Conservation (phyloP, 768 basidiomycete species). For the Hirschioporus abietinus region DNA sequence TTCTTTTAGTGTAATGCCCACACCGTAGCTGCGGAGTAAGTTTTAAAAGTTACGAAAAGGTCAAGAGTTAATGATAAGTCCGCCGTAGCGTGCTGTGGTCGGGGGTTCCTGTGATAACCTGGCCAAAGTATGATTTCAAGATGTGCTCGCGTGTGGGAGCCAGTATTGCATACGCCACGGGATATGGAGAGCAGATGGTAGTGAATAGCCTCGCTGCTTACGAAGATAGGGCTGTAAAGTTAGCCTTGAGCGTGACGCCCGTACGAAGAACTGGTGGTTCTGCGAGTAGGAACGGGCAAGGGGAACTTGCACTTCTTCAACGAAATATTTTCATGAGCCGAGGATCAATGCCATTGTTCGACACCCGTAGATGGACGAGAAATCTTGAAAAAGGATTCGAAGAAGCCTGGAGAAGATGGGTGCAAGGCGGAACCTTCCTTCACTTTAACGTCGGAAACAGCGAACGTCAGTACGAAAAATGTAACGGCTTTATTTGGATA, state of each 20-base stretch:
- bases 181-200: conserved; percentile 42
- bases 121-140: conserved; percentile 39
- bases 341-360: conserved; percentile 41
- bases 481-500: conserved; percentile 26
- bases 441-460: conserved; percentile 33
- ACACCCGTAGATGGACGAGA: conserved; percentile 40
- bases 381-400: conserved; percentile 41
- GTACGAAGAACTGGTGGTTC: conserved; percentile 14
- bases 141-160: conserved; percentile 49
- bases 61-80: conserved; percentile 6
- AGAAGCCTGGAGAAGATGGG: conserved; percentile 45
- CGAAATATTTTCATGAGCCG: conserved; percentile 35
- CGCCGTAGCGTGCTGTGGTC: conserved; percentile 42
- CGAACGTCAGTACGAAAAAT: conserved; percentile 23
- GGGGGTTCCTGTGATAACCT: conserved; percentile 46
- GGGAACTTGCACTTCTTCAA: conserved; percentile 36
- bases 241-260: conserved; percentile 27
- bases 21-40: conserved; percentile 45
- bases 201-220: conserved; percentile 39
- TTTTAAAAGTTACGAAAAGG: conserved; percentile 5
- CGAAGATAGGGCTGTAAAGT: conserved; percentile 38
- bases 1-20: conserved; percentile 43
- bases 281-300: conserved; percentile 16
- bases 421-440: conserved; percentile 34
- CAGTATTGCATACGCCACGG: conserved; percentile 42